Percentiles rank a stretch among this genome's conserved stretches.
Conservation (phyloP, 768 basidiomycete genomes). For the Boletus reticuloceps region DNA sequence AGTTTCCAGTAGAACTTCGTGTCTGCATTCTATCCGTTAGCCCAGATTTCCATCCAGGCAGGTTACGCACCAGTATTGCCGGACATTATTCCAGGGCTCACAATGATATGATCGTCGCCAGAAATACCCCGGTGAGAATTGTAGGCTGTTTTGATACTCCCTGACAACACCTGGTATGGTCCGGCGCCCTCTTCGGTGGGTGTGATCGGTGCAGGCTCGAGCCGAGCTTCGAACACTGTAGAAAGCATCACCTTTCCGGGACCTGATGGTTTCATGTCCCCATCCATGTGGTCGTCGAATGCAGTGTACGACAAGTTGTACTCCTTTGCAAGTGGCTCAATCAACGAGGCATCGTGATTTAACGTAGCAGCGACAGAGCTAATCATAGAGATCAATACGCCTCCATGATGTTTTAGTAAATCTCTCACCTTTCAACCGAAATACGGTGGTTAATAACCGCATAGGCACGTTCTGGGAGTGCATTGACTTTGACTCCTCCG, state of each 20-base stretch:
- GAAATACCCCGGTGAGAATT: background rate
- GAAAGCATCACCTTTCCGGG: background rate
- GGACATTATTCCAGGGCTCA: background rate
- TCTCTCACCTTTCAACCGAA: background rate
- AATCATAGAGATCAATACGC: background rate
- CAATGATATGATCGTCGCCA: background rate
- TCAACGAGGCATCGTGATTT: background rate
- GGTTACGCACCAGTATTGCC: background rate
- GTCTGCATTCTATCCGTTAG: background rate
- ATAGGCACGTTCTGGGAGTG: background rate
- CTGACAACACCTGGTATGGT: background rate
- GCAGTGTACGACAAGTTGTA: background rate
- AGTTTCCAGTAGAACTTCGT: background rate
- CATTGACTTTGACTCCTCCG: background rate
- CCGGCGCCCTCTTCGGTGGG: background rate
- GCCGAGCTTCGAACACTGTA: background rate
- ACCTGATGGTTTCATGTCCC: background rate
- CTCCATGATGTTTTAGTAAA: background rate
- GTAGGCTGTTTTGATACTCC: background rate
- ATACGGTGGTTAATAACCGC: background rate
- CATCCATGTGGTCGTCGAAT: background rate
- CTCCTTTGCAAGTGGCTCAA: background rate
- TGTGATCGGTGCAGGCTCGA: background rate
- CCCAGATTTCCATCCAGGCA: background rate
- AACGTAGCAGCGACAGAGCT: background rate